A percentile compares a stretch with the other conserved stretches of the same genome.
Evolutionary conservation across 2,329 filamentous ascomycete genomes (phyloP).

Genomic region (Ceratocystis ficicola): DNA sequence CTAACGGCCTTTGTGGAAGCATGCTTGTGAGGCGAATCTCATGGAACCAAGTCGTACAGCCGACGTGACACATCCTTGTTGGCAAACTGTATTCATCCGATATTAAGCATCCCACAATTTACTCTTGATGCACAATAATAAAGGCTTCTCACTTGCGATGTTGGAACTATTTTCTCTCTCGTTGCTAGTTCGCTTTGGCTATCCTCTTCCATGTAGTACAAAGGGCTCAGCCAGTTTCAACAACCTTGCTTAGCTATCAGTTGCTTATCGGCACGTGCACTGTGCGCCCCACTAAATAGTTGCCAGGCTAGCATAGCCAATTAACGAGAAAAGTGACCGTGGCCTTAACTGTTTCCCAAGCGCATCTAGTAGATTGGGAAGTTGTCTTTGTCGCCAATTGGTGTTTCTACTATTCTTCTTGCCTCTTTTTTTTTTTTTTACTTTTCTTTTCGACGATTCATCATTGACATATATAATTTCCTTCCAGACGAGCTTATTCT

Average conservation of each 20-base stretch:
- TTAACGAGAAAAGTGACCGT: slow-evolving; percentile 11
- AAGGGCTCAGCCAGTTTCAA: background rate
- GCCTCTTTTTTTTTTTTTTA: background rate
- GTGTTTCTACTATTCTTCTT: background rate
- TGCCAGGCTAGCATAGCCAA: background rate
- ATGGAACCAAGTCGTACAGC: background rate
- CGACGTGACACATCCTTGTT: background rate
- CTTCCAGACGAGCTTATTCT: background rate
- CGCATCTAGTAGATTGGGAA: slow-evolving; percentile 1
- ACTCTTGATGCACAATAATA: background rate
- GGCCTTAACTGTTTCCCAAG: slow-evolving; percentile 12
- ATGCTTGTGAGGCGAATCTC: background rate
- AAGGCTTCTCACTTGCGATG: background rate
- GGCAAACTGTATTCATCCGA: slow-evolving; percentile 9
- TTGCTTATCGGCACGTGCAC: slow-evolving; percentile 13
- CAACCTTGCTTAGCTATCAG: background rate
- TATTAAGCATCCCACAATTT: background rate
- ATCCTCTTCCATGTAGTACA: background rate
- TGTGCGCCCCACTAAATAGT: background rate
- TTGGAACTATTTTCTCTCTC: background rate
- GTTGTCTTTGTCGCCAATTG: background rate
- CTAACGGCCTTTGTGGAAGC: background rate
- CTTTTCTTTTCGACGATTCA: background rate
- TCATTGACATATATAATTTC: background rate
- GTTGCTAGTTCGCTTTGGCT: background rate